Conservation (phyloP, 2,329 filamentous ascomycete species). For the Fusarium papillatum region DNA sequence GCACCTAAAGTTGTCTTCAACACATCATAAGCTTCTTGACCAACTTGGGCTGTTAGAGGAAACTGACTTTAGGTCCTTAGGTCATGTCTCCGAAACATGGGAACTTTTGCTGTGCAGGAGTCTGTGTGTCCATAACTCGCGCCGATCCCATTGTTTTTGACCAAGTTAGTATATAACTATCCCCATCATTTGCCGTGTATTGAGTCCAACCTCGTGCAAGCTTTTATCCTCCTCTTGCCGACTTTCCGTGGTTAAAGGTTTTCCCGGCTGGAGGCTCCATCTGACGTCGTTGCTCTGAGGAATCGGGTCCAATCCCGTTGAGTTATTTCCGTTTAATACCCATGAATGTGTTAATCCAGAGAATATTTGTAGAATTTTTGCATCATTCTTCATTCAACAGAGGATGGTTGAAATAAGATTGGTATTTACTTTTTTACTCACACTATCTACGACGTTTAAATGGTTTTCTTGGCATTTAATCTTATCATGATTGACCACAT, state of each 20-base stretch:
- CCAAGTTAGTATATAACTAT: too few species aligned
- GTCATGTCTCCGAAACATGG: background rate
- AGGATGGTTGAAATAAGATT: background rate
- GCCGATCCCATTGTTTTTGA: background rate
- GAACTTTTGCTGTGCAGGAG: background rate
- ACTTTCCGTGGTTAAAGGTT: conserved; percentile 24
- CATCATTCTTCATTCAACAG: background rate
- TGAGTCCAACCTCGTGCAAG: background rate
- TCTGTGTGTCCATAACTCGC: background rate
- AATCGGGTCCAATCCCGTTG: background rate
- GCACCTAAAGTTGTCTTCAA: too few species aligned
- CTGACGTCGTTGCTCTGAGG: background rate
- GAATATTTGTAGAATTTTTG: background rate
- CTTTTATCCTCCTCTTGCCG: background rate
- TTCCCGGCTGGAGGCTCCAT: conserved; percentile 10
- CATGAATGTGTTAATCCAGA: background rate
- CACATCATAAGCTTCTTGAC: background rate
- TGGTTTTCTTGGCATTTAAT: background rate
- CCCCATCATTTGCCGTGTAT: background rate
- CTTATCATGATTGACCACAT: background rate
- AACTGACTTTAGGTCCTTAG: background rate
- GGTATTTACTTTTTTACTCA: background rate
- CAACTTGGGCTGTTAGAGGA: background rate
- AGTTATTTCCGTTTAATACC: background rate
- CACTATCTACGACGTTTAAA: background rate